Percentiles rank a stretch among this genome's conserved stretches.
Conservation (phyloP, 2,329 filamentous ascomycete species). For the Penicillium sp. region DNA sequence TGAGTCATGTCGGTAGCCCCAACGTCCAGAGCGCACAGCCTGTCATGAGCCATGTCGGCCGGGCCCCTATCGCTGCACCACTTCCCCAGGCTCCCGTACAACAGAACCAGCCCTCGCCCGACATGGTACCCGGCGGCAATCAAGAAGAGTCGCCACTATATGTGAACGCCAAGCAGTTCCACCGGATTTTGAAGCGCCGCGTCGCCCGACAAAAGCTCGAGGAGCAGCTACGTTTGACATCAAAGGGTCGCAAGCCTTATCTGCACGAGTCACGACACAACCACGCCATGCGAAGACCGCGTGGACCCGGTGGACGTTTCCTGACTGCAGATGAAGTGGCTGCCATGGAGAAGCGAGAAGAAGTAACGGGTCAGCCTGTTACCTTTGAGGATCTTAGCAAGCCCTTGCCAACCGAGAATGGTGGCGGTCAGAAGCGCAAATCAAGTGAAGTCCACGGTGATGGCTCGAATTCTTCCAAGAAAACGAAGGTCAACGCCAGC, state of each 20-base stretch:
- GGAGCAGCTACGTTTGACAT: slow-evolving; percentile 85
- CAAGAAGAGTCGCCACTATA: slow-evolving; percentile 89
- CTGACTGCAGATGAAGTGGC: slow-evolving; percentile 94
- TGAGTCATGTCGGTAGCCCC: slow-evolving; percentile 75
- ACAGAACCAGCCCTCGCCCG: slow-evolving; percentile 71
- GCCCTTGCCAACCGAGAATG: slow-evolving; percentile 32
- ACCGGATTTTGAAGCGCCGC: slow-evolving; percentile 89
- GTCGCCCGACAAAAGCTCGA: slow-evolving; percentile 92
- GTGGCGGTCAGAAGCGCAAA: slow-evolving; percentile 51
- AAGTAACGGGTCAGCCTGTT: slow-evolving; percentile 18
- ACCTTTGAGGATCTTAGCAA: slow-evolving; percentile 34
- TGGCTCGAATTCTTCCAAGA: slow-evolving; percentile 46
- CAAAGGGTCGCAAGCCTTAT: slow-evolving; percentile 94
- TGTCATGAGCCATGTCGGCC: slow-evolving; percentile 68
- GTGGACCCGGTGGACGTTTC: slow-evolving; percentile 92
- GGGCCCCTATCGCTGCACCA: slow-evolving; percentile 51
- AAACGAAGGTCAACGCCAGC: slow-evolving; percentile 51
- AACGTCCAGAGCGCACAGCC: slow-evolving; percentile 70
- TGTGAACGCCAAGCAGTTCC: slow-evolving; percentile 98
- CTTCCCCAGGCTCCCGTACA: slow-evolving; percentile 59
- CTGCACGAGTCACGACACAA: slow-evolving; percentile 97
- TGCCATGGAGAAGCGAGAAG: slow-evolving; percentile 71
- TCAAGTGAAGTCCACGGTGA: slow-evolving; percentile 48
- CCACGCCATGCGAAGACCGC: slow-evolving; percentile 92
- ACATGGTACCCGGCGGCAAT: slow-evolving; percentile 66